Conservation (phyloP, 208 protist genomes). For the Acanthamoeba castellanii region DNA sequence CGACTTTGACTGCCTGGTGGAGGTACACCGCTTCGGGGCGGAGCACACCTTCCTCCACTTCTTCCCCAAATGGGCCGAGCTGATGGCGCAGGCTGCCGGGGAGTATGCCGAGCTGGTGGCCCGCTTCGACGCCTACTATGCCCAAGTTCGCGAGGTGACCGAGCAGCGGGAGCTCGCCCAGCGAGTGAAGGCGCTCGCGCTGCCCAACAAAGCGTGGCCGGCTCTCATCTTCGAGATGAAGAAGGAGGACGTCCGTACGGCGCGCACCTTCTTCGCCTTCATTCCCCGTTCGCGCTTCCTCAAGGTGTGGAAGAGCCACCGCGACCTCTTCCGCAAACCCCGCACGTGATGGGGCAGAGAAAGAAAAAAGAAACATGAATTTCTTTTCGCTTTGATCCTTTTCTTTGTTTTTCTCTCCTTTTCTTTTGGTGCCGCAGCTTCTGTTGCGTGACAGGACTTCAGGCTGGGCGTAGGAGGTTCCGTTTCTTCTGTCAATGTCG, state of each 20-base stretch:
- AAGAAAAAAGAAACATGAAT: too few relatives aligned
- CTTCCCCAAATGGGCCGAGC: slow-evolving; percentile 37
- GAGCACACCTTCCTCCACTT: neutral
- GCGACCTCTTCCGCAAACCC: neutral
- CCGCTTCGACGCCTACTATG: neutral
- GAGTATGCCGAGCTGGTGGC: neutral
- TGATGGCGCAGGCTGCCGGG: neutral
- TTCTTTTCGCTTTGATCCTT: too few relatives aligned
- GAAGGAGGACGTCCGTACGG: neutral
- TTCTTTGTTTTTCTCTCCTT: too few relatives aligned
- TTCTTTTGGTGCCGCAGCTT: too few relatives aligned
- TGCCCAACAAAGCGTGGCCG: slow-evolving; percentile 34
- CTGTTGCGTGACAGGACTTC: too few relatives aligned
- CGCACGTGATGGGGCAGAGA: too few relatives aligned
- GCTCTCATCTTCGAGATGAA: slow-evolving; percentile 54
- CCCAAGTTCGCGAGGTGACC: neutral
- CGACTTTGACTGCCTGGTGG: slow-evolving; percentile 60
- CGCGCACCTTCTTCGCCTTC: neutral
- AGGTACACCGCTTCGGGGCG: neutral
- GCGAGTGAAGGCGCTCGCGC: neutral
- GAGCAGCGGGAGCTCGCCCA: slow-evolving; percentile 36
- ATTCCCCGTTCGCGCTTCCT: slow-evolving; percentile 2
- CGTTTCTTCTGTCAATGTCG: too few relatives aligned
- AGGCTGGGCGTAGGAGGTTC: too few relatives aligned
- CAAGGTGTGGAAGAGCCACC: slow-evolving; percentile 30